Base-by-base conservation (phyloP, 257 asterid genomes). In the Buddleja alternifolia region DNA sequence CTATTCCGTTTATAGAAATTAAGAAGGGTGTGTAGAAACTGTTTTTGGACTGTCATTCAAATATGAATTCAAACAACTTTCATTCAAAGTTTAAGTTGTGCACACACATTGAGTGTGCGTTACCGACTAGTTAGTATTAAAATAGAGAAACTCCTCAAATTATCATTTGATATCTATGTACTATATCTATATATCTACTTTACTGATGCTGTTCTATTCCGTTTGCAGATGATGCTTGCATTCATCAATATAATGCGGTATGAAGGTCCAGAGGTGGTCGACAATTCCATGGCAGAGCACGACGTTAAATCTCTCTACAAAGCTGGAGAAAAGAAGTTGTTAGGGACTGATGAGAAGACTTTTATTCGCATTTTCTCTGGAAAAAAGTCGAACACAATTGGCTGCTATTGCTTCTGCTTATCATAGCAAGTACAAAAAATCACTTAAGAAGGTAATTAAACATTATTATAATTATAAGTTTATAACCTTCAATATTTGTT, bases 321-420 rank as follows among this genome's bases (percentile, higher is more conserved):
- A 79, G 98, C 99, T 17, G 99, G 99, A 41, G 99, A 89, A 71
- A 94, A 76, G 82, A 89, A 65, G 34, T 29, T 29, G 84, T 47
- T 92, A 29, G 98, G 99, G 71, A 94, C 98, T 24, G 99, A 94
- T 56, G 99, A 94, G 79, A 82, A 75, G 67, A 79, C 84, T 41
- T 94, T 94, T 67, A 84, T 91, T 47, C 80, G 73, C 70, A 80
- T 94, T 20, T 91, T 94, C 67, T 72, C 84, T 63, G 93, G n/a
- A 82, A 76, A 81, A 88, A 72, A 89, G 96, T 82, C 75, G 84
- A 59, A 82, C 93, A 5, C 99, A 94, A 60, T 75, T 91, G 83
- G 88, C 84, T 36, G 81, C 82, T 36, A 89, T 94, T 75, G 66
- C 79, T 67, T 66, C 86, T 83, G 89, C 88, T 73, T 94, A 94